phyloP scores from a whole-genome alignment of 192 early-diverging fungal species.

The Rhizoclosmatium globosum region DNA sequence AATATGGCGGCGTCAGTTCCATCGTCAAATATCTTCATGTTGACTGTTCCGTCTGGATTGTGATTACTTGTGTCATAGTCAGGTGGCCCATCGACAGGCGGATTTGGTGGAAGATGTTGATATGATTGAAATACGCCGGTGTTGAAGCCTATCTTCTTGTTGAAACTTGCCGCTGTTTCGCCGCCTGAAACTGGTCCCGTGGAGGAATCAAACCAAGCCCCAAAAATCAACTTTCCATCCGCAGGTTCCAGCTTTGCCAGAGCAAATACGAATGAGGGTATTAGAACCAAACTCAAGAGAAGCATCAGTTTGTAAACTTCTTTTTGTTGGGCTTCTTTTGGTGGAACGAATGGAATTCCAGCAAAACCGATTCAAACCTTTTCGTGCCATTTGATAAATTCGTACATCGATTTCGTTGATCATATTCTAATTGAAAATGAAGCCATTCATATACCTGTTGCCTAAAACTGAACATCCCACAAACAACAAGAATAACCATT shows the following conservation, averaged over 20 bases:
- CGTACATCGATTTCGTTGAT: no score
- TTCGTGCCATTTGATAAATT: no score
- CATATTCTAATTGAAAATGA: no score
- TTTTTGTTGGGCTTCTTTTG: no score
- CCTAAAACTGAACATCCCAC: no score
- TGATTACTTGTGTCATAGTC: slow-evolving; percentile 15
- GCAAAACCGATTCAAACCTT: no score
- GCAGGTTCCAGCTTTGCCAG: slow-evolving; percentile 26
- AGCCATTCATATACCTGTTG: no score
- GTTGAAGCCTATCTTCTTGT: slow-evolving; percentile 10
- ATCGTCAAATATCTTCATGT: slow-evolving; percentile 21
- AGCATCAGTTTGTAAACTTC: no score
- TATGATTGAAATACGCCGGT: slow-evolving; percentile 19
- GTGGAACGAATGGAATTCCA: no score
- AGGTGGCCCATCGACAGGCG: slow-evolving; percentile 11
- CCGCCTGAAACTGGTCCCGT: not conserved
- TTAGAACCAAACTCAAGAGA: no score
- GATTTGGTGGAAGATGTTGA: slow-evolving; percentile 13
- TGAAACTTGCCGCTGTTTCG: slow-evolving; percentile 2
- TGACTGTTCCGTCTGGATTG: slow-evolving; percentile 14
- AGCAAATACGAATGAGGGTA: slow-evolving; percentile 7
- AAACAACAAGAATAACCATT: no score
- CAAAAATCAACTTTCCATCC: slow-evolving; percentile 22
- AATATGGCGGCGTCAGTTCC: slow-evolving; percentile 29
- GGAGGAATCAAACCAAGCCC: slow-evolving; percentile 21